phyloP scores from a whole-genome alignment of 2,329 filamentous ascomycete species.

The Blumeriella jaapii region DNA sequence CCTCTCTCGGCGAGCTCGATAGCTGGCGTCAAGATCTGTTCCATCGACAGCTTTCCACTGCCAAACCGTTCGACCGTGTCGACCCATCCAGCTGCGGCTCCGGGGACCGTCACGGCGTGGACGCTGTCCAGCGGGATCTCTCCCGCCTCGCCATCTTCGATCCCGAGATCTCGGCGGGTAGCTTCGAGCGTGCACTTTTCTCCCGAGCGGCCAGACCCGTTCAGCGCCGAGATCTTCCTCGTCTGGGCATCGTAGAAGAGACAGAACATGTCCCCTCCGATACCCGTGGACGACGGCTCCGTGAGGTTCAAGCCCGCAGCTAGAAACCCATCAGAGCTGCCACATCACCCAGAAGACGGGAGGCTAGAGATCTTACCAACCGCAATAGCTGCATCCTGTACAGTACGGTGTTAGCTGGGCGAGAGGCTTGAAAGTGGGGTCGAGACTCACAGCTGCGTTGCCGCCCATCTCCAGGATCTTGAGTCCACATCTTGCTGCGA shows the following conservation, averaged over 20 bases:
- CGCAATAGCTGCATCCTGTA: slow-evolving; percentile 86
- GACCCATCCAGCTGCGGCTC: slow-evolving; percentile 86
- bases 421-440: slow-evolving; percentile 8
- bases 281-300: slow-evolving; percentile 85
- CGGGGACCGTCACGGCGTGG: slow-evolving; percentile 77
- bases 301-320: slow-evolving; percentile 89
- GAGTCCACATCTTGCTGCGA: slow-evolving; percentile 81
- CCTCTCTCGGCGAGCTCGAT: slow-evolving; percentile 80
- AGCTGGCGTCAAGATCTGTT: slow-evolving; percentile 69
- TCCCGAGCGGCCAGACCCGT: slow-evolving; percentile 82
- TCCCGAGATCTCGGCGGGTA: slow-evolving; percentile 56
- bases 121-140: slow-evolving; percentile 65
- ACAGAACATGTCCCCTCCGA: slow-evolving; percentile 96
- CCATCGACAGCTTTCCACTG: slow-evolving; percentile 68
- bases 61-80: slow-evolving; percentile 83
- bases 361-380: too few species aligned
- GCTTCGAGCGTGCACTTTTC: slow-evolving; percentile 55
- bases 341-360: too few species aligned
- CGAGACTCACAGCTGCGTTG: slow-evolving; percentile 68
- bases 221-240: slow-evolving; percentile 73
- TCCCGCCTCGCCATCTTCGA: slow-evolving; percentile 43
- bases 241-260: slow-evolving; percentile 80
- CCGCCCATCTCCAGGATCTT: slow-evolving; percentile 77
- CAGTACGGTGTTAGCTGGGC: slow-evolving; percentile 10
- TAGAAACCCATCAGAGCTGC: slow-evolving; percentile 25